Conservation (phyloP, 129 eudicot species). For the Centella asiatica region DNA sequence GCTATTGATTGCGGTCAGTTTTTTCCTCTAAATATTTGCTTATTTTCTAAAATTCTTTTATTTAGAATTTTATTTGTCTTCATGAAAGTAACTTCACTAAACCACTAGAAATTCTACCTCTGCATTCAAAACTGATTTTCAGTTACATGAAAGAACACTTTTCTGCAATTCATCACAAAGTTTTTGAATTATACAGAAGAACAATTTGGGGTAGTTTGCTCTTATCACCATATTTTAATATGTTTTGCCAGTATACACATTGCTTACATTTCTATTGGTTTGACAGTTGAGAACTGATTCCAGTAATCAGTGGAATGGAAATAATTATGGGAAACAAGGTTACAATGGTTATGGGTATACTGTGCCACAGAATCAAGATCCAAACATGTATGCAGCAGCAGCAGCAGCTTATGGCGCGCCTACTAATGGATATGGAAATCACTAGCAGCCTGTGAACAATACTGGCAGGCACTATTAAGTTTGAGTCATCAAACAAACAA, state of each 20-base stretch:
- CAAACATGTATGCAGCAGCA: slow-evolving; percentile 47
- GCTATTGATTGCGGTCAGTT: background rate
- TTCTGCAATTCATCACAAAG: too few relatives aligned
- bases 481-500: slow-evolving; percentile 11
- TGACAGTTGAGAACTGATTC: slow-evolving; percentile 41
- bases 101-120: background rate
- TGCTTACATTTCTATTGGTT: slow-evolving; percentile 6
- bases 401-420: slow-evolving; percentile 51
- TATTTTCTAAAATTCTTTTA: too few relatives aligned
- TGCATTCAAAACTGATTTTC: background rate
- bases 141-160: background rate
- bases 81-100: too few relatives aligned
- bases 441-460: slow-evolving; percentile 65
- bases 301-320: slow-evolving; percentile 46
- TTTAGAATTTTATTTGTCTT: too few relatives aligned
- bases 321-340: slow-evolving; percentile 61
- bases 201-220: background rate
- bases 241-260: background rate
- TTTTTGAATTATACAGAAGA: too few relatives aligned
- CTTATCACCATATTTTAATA: background rate
- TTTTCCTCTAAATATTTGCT: too few relatives aligned
- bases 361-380: slow-evolving; percentile 49
- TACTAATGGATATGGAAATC: slow-evolving; percentile 58
- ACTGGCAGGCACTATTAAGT: background rate
- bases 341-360: slow-evolving; percentile 53